Conservation (phyloP, 106 monocot species). For the Hemerocallis citrina region DNA sequence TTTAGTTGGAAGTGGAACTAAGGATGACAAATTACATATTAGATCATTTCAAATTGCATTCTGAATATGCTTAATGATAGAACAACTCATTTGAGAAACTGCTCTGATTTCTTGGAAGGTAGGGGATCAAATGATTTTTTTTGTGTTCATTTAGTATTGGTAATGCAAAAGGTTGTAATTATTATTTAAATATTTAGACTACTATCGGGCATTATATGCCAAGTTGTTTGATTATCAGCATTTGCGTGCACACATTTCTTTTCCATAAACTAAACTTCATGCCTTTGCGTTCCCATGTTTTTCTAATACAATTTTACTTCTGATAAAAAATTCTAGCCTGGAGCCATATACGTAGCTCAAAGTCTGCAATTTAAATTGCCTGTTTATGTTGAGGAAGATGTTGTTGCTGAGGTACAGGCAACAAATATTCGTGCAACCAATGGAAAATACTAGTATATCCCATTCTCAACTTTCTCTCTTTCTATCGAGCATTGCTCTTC, state of each 20-base stretch:
- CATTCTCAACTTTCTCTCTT: background rate
- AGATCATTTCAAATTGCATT: no score
- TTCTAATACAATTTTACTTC: background rate
- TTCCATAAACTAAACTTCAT: background rate
- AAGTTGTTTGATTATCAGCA: no score
- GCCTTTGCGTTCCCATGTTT: background rate
- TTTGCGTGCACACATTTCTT: background rate
- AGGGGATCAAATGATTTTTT: no score
- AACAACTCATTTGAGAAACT: no score
- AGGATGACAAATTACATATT: no score
- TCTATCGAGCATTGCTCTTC: background rate
- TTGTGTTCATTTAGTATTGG: no score
- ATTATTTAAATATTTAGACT: no score
- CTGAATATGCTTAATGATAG: no score
- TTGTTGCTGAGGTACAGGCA: constrained; percentile 51
- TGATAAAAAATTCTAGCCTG: constrained; percentile 50
- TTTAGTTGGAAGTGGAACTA: no score
- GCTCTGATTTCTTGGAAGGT: no score
- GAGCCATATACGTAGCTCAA: constrained; percentile 74
- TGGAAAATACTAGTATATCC: constrained; percentile 44
- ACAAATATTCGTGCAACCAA: constrained; percentile 31
- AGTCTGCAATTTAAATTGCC: constrained; percentile 65
- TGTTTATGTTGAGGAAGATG: constrained; percentile 61
- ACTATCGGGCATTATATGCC: no score
- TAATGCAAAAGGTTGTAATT: no score